Base-by-base conservation (phyloP, 2,329 filamentous ascomycete species). In the Pseudogymnoascus sp. region DNA sequence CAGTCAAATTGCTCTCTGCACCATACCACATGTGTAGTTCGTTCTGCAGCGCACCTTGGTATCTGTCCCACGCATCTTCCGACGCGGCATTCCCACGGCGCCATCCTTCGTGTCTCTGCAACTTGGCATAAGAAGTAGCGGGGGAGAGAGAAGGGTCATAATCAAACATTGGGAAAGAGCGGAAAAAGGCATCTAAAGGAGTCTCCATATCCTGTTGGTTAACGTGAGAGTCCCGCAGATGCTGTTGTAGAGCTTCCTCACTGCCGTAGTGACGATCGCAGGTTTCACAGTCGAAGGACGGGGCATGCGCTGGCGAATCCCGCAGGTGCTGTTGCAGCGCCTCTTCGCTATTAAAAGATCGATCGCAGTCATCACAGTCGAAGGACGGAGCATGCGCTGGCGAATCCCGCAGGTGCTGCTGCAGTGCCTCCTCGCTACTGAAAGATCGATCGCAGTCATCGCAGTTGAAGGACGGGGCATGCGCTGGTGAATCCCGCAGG, bases 111-210 rank as follows among this genome's bases (percentile, higher is more conserved):
- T 71, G 67, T 66, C 53, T 63, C 63, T 34, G 67, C 62, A 71
- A 68, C 43, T 66, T 69, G 62, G 69, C 63, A 67, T 68, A 72
- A 42, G 69, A 72, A 60, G 68, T 71, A 64, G 66, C 68, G 65
- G 63, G 69, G 62, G 66, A 64, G 18, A 69, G 67, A 69, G 66
- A 69, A 68, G 66, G 67, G 63, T 69, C 25, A 68, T 71, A 70
- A 65, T 67, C 60, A 62, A 70, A 70, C 23, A 53, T 64, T 67
- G 65, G 63, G 67, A 69, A 69, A 67, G 68, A 65, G 60, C 63
- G 64, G 60, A 66, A 69, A 64, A 70, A 68, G 60, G 65, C 21
- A 66, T 69, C 66, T 23, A 69, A 65, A 65, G 65, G 67, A 36
- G 66, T 69, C 25, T 68, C 66, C 8, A 62, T 65, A 66, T 66